A percentile compares a stretch with the other conserved stretches of the same genome.
Evolutionary conservation across 2,329 filamentous ascomycete genomes (phyloP).

Genomic region (Iodosphaeria phyllophila): DNA sequence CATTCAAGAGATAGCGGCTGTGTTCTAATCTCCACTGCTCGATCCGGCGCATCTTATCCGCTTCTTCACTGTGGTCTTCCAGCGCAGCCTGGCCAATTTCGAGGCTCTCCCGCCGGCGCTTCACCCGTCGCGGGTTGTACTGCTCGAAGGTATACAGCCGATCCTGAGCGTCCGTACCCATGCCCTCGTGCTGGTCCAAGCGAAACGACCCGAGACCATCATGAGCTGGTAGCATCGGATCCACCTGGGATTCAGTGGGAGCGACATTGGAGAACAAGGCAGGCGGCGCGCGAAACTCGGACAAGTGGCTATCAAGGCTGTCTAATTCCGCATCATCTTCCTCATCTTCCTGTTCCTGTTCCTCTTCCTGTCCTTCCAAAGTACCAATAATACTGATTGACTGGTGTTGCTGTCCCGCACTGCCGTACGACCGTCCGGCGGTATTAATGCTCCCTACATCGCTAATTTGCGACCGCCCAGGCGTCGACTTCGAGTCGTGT

Average conservation of each 20-base stretch:
- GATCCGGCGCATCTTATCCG: slow-evolving; percentile 66
- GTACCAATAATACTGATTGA: slow-evolving; percentile 19
- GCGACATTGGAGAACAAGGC: slow-evolving; percentile 24
- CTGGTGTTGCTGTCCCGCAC: slow-evolving; percentile 23
- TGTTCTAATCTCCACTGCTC: slow-evolving; percentile 88
- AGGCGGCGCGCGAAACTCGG: slow-evolving; percentile 59
- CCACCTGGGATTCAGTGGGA: slow-evolving; percentile 35
- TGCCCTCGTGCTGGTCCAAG: slow-evolving; percentile 35
- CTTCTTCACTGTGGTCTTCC: slow-evolving; percentile 39
- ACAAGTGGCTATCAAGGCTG: slow-evolving; percentile 79
- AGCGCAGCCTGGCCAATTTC: slow-evolving; percentile 30
- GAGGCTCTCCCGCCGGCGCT: slow-evolving; percentile 31
- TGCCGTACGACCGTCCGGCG: slow-evolving; percentile 37
- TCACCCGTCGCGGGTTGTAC: slow-evolving; percentile 55
- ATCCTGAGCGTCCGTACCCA: slow-evolving; percentile 48
- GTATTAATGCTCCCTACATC: slow-evolving; percentile 67
- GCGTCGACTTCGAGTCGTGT: slow-evolving; percentile 41
- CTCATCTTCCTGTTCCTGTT: slow-evolving; percentile 26
- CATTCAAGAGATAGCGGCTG: slow-evolving; percentile 65
- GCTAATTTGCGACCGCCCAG: slow-evolving; percentile 56
- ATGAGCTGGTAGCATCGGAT: slow-evolving; percentile 75
- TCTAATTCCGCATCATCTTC: slow-evolving; percentile 71
- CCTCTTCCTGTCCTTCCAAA: slow-evolving; percentile 25
- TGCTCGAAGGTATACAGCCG: slow-evolving; percentile 79
- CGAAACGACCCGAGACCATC: slow-evolving; percentile 82